Evolutionary conservation across 2,329 filamentous ascomycete species (phyloP), one percentile per base, ranked within the genome.

Genomic region (Pseudofabraea citricarpa): DNA sequence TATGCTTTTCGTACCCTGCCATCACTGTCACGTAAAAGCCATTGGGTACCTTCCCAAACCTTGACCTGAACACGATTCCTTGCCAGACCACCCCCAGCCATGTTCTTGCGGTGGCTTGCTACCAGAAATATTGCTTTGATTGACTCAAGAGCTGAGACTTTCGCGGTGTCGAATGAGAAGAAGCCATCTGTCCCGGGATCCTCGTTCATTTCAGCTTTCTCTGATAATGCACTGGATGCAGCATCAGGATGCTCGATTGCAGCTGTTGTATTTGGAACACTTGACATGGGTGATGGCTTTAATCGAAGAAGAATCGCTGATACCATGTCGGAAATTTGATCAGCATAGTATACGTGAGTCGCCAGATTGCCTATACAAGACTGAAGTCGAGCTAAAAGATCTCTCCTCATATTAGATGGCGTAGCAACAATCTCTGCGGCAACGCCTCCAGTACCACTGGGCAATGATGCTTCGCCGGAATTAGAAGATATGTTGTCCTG

Each of bases 41-140:
- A 95, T 49, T 96, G 89, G 0, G 90, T 95, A n/a, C 88, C 89
- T 64, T 97, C 90, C 93, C 93, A 98, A 0, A 90, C 85, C 43
- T 86, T 78, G 7, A 95, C 74, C 0, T 87, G 83, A 1, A 94
- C 87, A 31, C 74, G 79, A 60, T 85, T 87, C 50, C 90, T 78
- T 5, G 81, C 79, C 40, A 93, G 76, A 22, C 78, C 78, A 60
- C 74, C 81, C 52, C 75, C 76, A 52, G 69, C 73, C 47, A 74
- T 68, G 52, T 74, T 79, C 18, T 73, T 75, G 52, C 75, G 76
- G 32, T 76, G 75, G 57, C 94, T 95, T 3, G 91, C 90, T 18
- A 94, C 85, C 16, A 84, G 67, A 16, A 98, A 70, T 44, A 96
- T 90, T 29, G 82, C 79, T 62, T 89, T 93, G 60, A 96, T 83